phyloP scores from a whole-genome alignment of 306 rosid species.

The Lupinus albus region DNA sequence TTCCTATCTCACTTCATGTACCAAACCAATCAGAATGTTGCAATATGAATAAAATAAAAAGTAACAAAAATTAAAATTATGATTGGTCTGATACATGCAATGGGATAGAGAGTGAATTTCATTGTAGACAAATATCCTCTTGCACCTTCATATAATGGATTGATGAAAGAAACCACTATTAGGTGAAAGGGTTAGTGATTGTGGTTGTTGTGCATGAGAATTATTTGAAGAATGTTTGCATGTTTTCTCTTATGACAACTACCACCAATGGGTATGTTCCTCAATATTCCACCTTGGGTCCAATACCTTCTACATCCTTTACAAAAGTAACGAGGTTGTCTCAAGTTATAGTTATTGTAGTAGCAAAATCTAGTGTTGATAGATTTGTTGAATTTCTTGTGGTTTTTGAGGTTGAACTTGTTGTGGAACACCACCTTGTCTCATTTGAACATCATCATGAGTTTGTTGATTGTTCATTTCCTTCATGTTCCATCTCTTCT shows the following conservation, averaged over 20 bases:
- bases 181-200: not conserved
- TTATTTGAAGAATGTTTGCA: slow-evolving; percentile 26
- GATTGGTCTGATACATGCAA: too few species aligned
- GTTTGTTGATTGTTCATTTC: too few species aligned
- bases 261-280: slow-evolving; percentile 72
- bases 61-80: too few species aligned
- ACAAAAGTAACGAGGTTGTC: slow-evolving; percentile 69
- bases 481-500: too few species aligned
- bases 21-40: too few species aligned
- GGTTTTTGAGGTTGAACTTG: too few species aligned
- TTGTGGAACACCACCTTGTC: too few species aligned
- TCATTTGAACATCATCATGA: too few species aligned
- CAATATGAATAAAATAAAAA: too few species aligned
- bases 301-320: slow-evolving; percentile 66
- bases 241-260: slow-evolving; percentile 48
- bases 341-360: slow-evolving; percentile 64
- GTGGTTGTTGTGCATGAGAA: slow-evolving; percentile 7
- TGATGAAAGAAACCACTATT: not conserved
- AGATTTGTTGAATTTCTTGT: not conserved
- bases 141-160: slow-evolving; percentile 35
- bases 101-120: too few species aligned
- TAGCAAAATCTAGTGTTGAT: slow-evolving; percentile 68
- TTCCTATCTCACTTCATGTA: too few species aligned
- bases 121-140: slow-evolving; percentile 38
- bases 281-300: slow-evolving; percentile 71